Conservation (phyloP, 1,284 basidiomycete species). For the Leccinum colubrinum region DNA sequence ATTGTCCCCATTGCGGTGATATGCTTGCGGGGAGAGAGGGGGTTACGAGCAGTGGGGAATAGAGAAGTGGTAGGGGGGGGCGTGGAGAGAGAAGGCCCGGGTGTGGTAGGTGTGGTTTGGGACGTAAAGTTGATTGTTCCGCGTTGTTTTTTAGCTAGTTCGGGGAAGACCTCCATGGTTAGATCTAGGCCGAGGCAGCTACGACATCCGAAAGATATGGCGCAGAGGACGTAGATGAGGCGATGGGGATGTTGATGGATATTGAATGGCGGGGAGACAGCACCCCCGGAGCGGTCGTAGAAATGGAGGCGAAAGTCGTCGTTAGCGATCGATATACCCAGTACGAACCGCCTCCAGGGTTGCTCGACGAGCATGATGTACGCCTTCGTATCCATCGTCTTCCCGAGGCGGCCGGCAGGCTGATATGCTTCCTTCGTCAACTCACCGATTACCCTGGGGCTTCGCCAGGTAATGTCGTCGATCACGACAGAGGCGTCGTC, state of each 20-base stretch:
- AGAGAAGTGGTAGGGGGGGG: neutral
- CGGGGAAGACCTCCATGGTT: neutral
- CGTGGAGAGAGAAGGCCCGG: neutral
- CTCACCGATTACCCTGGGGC: neutral
- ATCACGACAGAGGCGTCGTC: neutral
- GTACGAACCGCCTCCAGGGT: constrained; percentile 1
- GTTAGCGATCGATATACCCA: neutral
- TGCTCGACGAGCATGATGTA: constrained; percentile 1
- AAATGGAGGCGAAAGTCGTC: neutral
- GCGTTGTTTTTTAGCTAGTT: neutral
- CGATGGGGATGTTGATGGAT: neutral
- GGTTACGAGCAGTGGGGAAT: neutral
- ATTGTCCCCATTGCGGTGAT: neutral
- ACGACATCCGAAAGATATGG: neutral
- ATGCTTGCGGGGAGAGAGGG: neutral
- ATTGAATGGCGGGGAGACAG: neutral
- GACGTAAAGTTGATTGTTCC: too few relatives aligned
- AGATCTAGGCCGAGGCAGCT: neutral
- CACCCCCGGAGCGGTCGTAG: neutral
- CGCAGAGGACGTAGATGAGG: neutral
- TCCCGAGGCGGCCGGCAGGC: neutral
- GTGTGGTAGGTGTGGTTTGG: neutral
- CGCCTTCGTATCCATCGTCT: constrained; percentile 3
- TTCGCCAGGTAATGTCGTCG: neutral
- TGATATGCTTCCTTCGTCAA: neutral